A percentile compares a stretch with the other conserved stretches of the same genome.
phyloP scores from a whole-genome alignment of 495 filamentous ascomycete species.

The Penicillium turbatum region DNA sequence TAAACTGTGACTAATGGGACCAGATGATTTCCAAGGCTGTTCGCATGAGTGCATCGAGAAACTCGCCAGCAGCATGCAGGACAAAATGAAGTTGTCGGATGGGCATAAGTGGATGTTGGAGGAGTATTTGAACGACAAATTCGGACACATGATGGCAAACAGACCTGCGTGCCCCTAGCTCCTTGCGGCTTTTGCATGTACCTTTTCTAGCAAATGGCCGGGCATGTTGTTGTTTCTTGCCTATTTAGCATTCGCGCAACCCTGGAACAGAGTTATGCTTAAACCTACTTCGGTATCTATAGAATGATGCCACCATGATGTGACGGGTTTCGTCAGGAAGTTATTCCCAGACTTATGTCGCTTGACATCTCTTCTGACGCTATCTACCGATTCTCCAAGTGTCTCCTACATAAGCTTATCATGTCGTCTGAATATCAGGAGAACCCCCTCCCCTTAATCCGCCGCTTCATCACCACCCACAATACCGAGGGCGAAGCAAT shows the following conservation, averaged over 20 bases:
- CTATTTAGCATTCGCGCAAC: neutral
- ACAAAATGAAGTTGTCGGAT: conserved; percentile 21
- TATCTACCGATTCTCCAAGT: neutral
- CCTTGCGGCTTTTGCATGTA: too few species aligned
- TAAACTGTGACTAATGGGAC: too few species aligned
- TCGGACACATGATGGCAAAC: conserved; percentile 10
- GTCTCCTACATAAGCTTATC: neutral
- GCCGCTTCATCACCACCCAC: conserved; percentile 42
- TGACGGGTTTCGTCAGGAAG: neutral
- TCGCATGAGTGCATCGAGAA: conserved; percentile 48
- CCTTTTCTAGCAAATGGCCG: too few species aligned
- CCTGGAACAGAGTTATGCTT: neutral
- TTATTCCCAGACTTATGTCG: neutral
- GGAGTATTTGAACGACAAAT: conserved; percentile 21
- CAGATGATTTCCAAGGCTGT: too few species aligned
- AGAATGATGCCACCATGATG: conserved; percentile 24
- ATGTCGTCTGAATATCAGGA: conserved; percentile 14
- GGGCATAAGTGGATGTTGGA: conserved; percentile 31
- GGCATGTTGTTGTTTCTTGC: neutral
- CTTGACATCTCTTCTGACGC: neutral
- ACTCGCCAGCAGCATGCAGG: conserved; percentile 25
- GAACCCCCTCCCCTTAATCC: conserved; percentile 34
- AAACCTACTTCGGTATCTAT: neutral
- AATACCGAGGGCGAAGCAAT: conserved; percentile 35
- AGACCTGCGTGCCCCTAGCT: too few species aligned